Percentiles rank a stretch among this genome's conserved stretches.
phyloP scores from a whole-genome alignment of 1,284 basidiomycete genomes.

The Hemileia vastatrix region DNA sequence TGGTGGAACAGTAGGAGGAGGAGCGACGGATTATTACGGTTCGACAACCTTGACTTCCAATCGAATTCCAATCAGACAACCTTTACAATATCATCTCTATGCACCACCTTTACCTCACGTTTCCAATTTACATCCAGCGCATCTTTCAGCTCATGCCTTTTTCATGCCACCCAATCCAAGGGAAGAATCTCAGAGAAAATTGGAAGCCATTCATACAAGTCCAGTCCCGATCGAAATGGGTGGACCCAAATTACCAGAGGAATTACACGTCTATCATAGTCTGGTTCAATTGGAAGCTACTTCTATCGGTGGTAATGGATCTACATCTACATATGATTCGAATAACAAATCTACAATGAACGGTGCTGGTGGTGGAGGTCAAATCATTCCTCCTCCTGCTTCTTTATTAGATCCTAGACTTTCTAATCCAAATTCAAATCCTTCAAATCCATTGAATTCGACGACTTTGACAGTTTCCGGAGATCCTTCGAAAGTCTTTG shows the following conservation, averaged over 20 bases:
- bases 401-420: background rate
- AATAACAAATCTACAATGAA: background rate
- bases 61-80: slow-evolving; percentile 28
- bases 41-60: slow-evolving; percentile 13
- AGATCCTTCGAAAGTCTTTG: slow-evolving; percentile 34
- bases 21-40: slow-evolving; percentile 29
- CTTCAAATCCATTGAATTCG: background rate
- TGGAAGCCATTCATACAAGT: slow-evolving; percentile 22
- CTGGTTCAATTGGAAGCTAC: slow-evolving; percentile 50
- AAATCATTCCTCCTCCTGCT: slow-evolving; percentile 1
- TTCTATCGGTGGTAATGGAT: slow-evolving; percentile 24
- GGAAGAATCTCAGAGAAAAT: slow-evolving; percentile 31
- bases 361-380: background rate
- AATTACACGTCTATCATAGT: slow-evolving; percentile 82
- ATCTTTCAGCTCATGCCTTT: slow-evolving; percentile 48
- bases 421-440: background rate
- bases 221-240: slow-evolving; percentile 42
- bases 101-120: slow-evolving; percentile 55
- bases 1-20: slow-evolving; percentile 23
- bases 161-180: slow-evolving; percentile 56
- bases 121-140: slow-evolving; percentile 47
- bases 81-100: slow-evolving; percentile 68
- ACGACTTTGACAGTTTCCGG: slow-evolving; percentile 29
- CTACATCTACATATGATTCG: slow-evolving; percentile 2
- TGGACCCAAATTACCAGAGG: slow-evolving; percentile 60